Evolutionary conservation across 768 basidiomycete genomes (phyloP).

Genomic region (Mycena floridula): DNA sequence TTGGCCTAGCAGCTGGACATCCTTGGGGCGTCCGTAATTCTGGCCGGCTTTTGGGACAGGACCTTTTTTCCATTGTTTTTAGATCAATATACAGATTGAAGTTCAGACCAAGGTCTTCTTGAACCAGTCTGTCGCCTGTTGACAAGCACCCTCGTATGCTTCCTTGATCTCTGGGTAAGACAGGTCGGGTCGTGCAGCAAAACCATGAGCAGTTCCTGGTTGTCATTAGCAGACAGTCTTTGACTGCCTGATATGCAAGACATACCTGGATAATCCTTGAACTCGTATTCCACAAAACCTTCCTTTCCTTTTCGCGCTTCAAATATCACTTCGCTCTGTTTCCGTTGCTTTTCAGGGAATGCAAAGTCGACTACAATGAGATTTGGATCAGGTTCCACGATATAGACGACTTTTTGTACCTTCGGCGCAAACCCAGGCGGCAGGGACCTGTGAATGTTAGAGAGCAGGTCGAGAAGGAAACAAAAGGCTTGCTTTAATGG

Average conservation of each 20-base stretch:
- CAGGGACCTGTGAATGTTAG: slow-evolving; percentile 12
- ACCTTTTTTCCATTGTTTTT: no score
- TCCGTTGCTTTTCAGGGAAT: slow-evolving; percentile 23
- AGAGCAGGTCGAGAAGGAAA: not conserved
- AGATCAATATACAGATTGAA: no score
- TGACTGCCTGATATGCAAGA: not conserved
- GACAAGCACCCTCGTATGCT: slow-evolving; percentile 34
- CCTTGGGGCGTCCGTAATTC: no score
- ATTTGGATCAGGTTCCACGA: not conserved
- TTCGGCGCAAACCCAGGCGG: slow-evolving; percentile 14
- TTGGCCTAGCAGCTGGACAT: no score
- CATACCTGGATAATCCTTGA: slow-evolving; percentile 38
- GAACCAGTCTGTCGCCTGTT: slow-evolving; percentile 40
- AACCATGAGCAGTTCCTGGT: slow-evolving; percentile 40
- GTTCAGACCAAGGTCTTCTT: slow-evolving; percentile 22
- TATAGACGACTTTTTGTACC: slow-evolving; percentile 3
- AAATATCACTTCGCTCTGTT: slow-evolving; percentile 29
- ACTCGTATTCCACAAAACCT: slow-evolving; percentile 36
- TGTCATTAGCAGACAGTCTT: not conserved
- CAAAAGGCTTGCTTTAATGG: slow-evolving; percentile 22
- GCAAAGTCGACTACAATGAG: slow-evolving; percentile 28
- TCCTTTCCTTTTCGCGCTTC: slow-evolving; percentile 29
- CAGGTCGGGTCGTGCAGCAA: slow-evolving; percentile 36
- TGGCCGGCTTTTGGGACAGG: no score
- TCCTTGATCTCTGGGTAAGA: slow-evolving; percentile 30